A percentile compares a stretch with the other conserved stretches of the same genome.
These are phyloP conservation scores for Crithidia sp. DNA, from an alignment of 208 protist genomes.

Conservation along the genomic window DNA sequence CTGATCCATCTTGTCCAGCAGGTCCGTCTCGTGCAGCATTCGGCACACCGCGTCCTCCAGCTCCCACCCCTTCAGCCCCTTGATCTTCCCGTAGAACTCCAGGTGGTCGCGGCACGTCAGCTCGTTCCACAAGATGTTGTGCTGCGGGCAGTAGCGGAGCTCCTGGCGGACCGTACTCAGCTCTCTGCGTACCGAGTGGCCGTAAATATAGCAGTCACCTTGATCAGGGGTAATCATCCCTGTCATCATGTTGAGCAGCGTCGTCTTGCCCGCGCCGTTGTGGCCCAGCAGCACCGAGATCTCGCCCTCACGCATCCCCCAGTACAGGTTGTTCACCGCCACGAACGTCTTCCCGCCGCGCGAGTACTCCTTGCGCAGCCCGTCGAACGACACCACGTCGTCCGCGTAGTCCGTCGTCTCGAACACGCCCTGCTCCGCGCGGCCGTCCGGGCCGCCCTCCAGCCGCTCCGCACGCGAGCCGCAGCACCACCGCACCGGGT, in stretches of 20 bases:
- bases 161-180: conserved; percentile 54
- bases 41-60: conserved; percentile 36
- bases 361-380: conserved; percentile 55
- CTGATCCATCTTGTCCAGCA: conserved; percentile 60
- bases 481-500: conserved; percentile 32
- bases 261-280: conserved; percentile 90
- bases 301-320: conserved; percentile 62
- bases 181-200: conserved; percentile 58
- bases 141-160: conserved; percentile 73
- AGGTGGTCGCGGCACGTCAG: conserved; percentile 93
- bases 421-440: conserved; percentile 43
- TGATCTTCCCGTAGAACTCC: conserved; percentile 86
- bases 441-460: conserved; percentile 30
- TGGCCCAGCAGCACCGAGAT: conserved; percentile 82
- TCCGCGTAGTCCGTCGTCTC: conserved; percentile 26
- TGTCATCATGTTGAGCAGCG: conserved; percentile 77
- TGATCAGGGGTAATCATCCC: conserved; percentile 60
- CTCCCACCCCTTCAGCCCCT: conserved; percentile 63
- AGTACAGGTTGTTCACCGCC: conserved; percentile 84
- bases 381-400: conserved; percentile 34
- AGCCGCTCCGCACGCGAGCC: background rate
- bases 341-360: conserved; percentile 43
- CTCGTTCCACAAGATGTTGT: conserved; percentile 60
- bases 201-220: conserved; percentile 77
- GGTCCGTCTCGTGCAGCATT: conserved; percentile 58